phyloP scores from a whole-genome alignment of 129 eudicot genomes.

The Kitagawia praeruptora region DNA sequence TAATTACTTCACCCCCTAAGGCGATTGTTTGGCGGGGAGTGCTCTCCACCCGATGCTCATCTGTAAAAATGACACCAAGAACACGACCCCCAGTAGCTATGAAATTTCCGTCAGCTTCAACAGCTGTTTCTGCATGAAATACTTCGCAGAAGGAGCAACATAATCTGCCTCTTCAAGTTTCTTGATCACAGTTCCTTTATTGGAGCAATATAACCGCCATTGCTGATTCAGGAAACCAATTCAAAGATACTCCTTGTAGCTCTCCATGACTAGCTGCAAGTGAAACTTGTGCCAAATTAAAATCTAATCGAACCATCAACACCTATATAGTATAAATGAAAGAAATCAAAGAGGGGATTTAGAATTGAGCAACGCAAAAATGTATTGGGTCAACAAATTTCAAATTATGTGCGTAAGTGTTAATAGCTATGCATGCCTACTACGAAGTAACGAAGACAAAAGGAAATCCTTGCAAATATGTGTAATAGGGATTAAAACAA shows the following conservation, averaged over 20 bases:
- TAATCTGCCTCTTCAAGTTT: slow-evolving; percentile 72
- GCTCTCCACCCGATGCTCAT: slow-evolving; percentile 83
- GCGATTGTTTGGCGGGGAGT: slow-evolving; percentile 36
- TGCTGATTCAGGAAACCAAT: slow-evolving; percentile 85
- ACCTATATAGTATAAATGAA: slow-evolving; percentile 30
- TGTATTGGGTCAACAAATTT: background rate
- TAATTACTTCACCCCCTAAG: slow-evolving; percentile 11
- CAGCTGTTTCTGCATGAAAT: slow-evolving; percentile 79
- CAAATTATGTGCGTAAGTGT: background rate
- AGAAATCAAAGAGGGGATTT: background rate
- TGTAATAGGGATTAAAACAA: background rate
- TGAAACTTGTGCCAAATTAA: slow-evolving; percentile 75
- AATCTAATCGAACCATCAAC: slow-evolving; percentile 75
- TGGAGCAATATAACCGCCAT: slow-evolving; percentile 77
- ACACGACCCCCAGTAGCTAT: slow-evolving; percentile 78
- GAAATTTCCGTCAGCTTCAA: slow-evolving; percentile 61
- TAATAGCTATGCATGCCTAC: background rate
- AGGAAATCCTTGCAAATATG: background rate
- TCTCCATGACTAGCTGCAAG: slow-evolving; percentile 87
- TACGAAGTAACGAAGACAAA: background rate
- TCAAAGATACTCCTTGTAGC: slow-evolving; percentile 42
- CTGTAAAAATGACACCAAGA: slow-evolving; percentile 52
- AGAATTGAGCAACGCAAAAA: background rate
- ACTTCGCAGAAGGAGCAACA: slow-evolving; percentile 61
- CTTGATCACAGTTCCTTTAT: slow-evolving; percentile 55